Evolutionary conservation across 345 rosid species (phyloP), one percentile per base, ranked within the genome.

Genomic region (Eucalyptus albens): DNA sequence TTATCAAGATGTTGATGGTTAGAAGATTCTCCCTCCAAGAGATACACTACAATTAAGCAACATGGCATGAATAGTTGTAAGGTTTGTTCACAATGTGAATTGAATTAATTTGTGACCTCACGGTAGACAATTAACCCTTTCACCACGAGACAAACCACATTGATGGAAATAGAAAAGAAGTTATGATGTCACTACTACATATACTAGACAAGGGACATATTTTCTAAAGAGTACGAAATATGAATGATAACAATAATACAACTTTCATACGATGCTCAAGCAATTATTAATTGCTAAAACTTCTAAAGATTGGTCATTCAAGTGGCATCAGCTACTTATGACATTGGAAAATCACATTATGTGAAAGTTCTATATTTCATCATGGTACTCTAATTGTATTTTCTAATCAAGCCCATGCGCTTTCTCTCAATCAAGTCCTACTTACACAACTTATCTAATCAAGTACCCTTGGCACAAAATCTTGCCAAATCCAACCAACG

Each of bases 211-310:
- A 37, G 27, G 47, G 83, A 77, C 45, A 10, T 21, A 11, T 33
- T 72, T 72, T 72, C 8, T 17, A 19, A 33, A 33, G 14, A 33
- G 82, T 31, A 1, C 0, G 0, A 33, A 42, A 33, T 11, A 72
- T 1, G 26, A 6, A 72, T 19, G 11, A 19, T 10, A 17, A 33
- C 0, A 0, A 2, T 33, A 72, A 4, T 3, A 5, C 8, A 33
- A 37, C 24, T 33, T 72, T 33, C 14, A 8, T 9, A 2, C 3
- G 2, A 19, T 17, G 10, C 45, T 72, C 82, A 33, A 33, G 82
- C 24, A 72, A 33, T 2, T 3, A 77, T 72, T 77, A 77, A 77
- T 44, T 6, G 9, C 15, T 40, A 37, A 77, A 37, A 37, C 47
- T 77, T 37, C 47, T 72, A 33, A 17, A 37, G 5, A 77, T 9